Evolutionary conservation across 2,329 filamentous ascomycete species (phyloP).

Genomic region (Diaporthe citri): DNA sequence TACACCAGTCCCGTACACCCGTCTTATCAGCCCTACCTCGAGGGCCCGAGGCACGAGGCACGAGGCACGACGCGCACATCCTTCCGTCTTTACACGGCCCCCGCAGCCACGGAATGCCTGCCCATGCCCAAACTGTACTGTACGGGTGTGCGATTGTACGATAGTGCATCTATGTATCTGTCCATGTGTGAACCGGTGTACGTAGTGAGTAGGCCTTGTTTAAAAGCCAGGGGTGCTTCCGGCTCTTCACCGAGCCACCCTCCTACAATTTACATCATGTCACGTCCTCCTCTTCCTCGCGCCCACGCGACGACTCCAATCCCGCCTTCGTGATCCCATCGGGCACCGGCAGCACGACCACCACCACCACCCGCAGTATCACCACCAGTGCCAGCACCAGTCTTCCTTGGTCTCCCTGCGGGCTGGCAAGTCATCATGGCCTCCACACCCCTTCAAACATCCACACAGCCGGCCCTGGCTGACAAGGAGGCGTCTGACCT

Average conservation of each 20-base stretch:
- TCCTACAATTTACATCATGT: slow-evolving; percentile 33
- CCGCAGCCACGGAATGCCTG: background rate
- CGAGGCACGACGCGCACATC: slow-evolving; percentile 17
- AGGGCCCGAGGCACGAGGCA: background rate
- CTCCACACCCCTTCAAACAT: background rate
- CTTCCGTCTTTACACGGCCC: background rate
- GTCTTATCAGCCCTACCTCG: slow-evolving; percentile 25
- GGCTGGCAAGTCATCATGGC: slow-evolving; percentile 5
- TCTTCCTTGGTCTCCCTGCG: background rate
- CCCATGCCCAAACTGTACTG: background rate
- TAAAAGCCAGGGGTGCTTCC: slow-evolving; percentile 33
- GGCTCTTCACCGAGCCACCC: slow-evolving; percentile 3
- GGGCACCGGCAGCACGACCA: background rate
- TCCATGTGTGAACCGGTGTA: background rate
- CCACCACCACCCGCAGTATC: background rate
- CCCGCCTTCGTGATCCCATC: slow-evolving; percentile 16
- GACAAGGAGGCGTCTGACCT: slow-evolving; percentile 33
- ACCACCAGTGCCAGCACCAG: background rate
- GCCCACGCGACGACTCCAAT: slow-evolving; percentile 29
- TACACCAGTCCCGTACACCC: slow-evolving; percentile 17
- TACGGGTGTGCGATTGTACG: background rate
- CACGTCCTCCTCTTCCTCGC: slow-evolving; percentile 21
- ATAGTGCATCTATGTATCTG: background rate
- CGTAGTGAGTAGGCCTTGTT: slow-evolving; percentile 22
- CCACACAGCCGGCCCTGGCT: slow-evolving; percentile 7